Percentiles rank a stretch among this genome's conserved stretches.
These are phyloP conservation scores for Cynanchum wilfordii DNA, from an alignment of 257 asterid species.

Conservation along the genomic window DNA sequence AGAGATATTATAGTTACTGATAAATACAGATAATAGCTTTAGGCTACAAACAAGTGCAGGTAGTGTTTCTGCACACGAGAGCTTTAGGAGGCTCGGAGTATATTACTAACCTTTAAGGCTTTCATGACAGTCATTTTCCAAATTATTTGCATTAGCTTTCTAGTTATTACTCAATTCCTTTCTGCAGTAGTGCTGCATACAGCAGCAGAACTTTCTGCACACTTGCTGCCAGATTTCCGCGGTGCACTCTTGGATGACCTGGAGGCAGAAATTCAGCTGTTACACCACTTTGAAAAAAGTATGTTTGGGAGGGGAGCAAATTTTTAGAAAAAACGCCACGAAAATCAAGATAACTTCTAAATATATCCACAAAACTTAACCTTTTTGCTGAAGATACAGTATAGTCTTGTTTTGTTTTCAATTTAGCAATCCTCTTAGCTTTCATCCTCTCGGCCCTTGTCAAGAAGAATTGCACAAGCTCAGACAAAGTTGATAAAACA, in stretches of 20 bases:
- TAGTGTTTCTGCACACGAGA: neutral
- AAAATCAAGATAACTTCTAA: neutral
- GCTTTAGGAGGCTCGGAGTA: neutral
- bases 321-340: neutral
- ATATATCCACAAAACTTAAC: neutral
- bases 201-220: neutral
- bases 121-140: neutral
- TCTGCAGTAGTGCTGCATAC: neutral
- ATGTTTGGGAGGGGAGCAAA: neutral
- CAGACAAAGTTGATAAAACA: neutral
- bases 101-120: neutral
- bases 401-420: neutral
- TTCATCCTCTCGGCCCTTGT: conserved; percentile 3
- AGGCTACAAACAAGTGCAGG: neutral
- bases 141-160: neutral
- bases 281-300: neutral
- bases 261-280: conserved; percentile 3
- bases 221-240: neutral
- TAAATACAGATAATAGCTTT: too few species aligned
- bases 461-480: neutral
- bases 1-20: too few species aligned
- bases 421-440: neutral
- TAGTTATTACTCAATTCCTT: neutral
- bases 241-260: conserved; percentile 8
- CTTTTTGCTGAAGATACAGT: conserved; percentile 15